These are phyloP conservation scores for Tuber brumale DNA, from an alignment of 495 filamentous ascomycete species.

Conservation along the genomic window DNA sequence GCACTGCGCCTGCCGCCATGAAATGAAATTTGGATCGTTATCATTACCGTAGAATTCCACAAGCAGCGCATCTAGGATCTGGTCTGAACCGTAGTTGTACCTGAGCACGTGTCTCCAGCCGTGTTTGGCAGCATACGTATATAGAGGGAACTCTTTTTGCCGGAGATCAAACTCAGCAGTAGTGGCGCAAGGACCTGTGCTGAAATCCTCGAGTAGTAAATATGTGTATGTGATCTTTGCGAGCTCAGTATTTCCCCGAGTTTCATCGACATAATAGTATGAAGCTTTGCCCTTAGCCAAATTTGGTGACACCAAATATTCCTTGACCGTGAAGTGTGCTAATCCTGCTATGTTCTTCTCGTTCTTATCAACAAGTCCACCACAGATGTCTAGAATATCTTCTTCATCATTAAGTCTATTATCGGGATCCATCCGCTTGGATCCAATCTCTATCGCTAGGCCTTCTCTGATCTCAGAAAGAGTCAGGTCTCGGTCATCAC, in stretches of 20 bases:
- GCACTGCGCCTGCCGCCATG: neutral
- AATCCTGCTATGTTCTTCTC: slow-evolving; percentile 11
- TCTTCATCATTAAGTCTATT: slow-evolving; percentile 4
- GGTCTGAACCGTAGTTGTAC: neutral
- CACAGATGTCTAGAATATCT: slow-evolving; percentile 15
- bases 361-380: slow-evolving; percentile 14
- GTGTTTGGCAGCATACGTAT: slow-evolving; percentile 2
- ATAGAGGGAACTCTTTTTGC: neutral
- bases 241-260: slow-evolving; percentile 2
- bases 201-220: slow-evolving; percentile 17
- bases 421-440: slow-evolving; percentile 8
- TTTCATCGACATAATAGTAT: slow-evolving; percentile 3
- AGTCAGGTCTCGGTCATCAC: slow-evolving; percentile 11
- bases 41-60: neutral
- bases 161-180: neutral
- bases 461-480: slow-evolving; percentile 25
- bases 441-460: slow-evolving; percentile 18
- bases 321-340: slow-evolving; percentile 41
- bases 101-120: neutral
- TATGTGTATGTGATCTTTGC: slow-evolving; percentile 16
- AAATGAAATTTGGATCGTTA: neutral
- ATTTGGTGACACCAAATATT: slow-evolving; percentile 34
- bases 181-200: neutral
- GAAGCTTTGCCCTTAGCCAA: slow-evolving; percentile 6
- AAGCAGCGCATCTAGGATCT: slow-evolving; percentile 5